Evolutionary conservation across 108 stramenopile species (phyloP), one percentile per base, ranked within the genome.

Genomic region (Nannochloropsis salina): DNA sequence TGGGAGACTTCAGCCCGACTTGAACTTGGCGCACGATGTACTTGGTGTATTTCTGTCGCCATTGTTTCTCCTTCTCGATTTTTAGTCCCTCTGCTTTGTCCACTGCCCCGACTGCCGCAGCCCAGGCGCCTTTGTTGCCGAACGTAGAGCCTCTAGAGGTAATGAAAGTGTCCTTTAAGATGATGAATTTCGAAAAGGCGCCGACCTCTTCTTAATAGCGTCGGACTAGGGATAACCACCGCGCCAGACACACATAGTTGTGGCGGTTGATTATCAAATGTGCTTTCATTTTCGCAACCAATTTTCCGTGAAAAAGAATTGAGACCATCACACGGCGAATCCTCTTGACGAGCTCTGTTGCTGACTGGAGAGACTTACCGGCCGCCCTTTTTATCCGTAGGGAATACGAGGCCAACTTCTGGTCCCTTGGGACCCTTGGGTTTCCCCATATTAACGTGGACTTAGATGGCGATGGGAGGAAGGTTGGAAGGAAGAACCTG

Each of bases 1-100:
- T 93, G 80, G 96, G 94, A 41, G 92, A 93, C 80, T 92, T 89
- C 86, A 95, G 94, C 87, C 95, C 93, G 61, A 90, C 88, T 82
- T 94, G 94, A 9, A 98, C 96, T 90, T 96, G 93, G 21, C 85
- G 93, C 18, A 91, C 83, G 74, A 97, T 89, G 90, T 97, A 96
- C 87, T 96, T 95, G 84, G 91, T 92, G 84, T 98, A 98, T 47
- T 94, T 94, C 85, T 97, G 96, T 80, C 92, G 90, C 89, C 91
- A 98, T 45, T 92, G 93, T 83, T 90, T 92, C 45, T 93, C 93
- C 10, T 86, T 87, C 8, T 83, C 86, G 47, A 96, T 92, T 83
- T 86, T 89, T 81, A 92, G 89, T 9, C 92, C 96, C 80, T 92
- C 91, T 10, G 88, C 84, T 9, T 91, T 84, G 90, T 94, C 92